Base-by-base conservation (phyloP, 225 moss, liverwort and hornwort species). In the Asterella californica region DNA sequence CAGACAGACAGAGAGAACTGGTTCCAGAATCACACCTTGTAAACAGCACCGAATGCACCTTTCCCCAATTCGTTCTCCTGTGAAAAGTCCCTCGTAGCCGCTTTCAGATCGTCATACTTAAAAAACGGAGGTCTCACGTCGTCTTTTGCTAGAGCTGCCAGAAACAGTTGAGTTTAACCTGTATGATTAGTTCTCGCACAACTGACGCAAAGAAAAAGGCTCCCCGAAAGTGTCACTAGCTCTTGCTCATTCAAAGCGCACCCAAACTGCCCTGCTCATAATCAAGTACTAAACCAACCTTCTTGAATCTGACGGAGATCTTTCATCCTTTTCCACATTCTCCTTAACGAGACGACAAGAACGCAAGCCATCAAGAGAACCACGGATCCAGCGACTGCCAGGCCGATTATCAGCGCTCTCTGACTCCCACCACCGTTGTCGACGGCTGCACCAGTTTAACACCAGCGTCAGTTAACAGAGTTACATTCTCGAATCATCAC, bases 241-340 rank as follows among this genome's bases (percentile, higher is more conserved):
- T 42, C 42, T 42, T 42, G 42, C 42, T 42, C 42, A 42, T 42
- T 42, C 7, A 42, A 42, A 42, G 42, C 42, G 42, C 3, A 42
- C 42, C 42, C 42, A 42, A 42, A 42, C 42, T 42, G 42, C 42
- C 7, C 42, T 42, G 42, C 29, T 63, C 63, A 12, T 63, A 5
- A 30, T 10, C n/a, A 61, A 61, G 24, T 24, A 61, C 24, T 42
- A 42, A 42, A 45, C 42, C 21, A 24, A 71, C 71, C 72, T 72
- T 72, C 72, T 72, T 72, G 72, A 5, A 72, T 72, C 48, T 72
- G 72, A 48, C 29, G 72, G 48, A 72, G 72, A 72, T 47, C 72
- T 27, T 29, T n/a, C 47, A 47, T 72, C 27, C 72, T 19, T 46
- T 72, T 72, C 72, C 46, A 48, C n/a, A 50, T 48, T 48, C 49